Percentiles rank a stretch among this genome's conserved stretches.
Conservation (phyloP, 352 stramenopile species). For the Phytophthora ohioensis region DNA sequence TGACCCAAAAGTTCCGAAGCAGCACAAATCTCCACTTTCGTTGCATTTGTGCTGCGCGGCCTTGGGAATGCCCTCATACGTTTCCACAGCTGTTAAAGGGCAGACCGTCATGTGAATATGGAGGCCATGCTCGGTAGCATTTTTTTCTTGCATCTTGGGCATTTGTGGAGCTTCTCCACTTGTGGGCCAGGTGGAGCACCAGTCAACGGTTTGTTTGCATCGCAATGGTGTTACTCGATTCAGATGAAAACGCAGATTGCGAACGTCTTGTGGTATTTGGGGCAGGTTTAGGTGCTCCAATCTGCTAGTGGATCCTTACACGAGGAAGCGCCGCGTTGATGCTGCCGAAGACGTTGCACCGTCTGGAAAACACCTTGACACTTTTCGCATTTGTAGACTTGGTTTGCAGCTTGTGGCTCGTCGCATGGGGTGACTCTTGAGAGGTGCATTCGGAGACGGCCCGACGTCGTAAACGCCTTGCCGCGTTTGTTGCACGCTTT, state of each 20-base stretch:
- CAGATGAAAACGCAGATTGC: slow-evolving; percentile 17
- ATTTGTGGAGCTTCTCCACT: neutral
- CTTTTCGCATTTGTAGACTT: slow-evolving; percentile 13
- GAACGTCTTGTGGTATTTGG: slow-evolving; percentile 29
- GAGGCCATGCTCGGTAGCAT: slow-evolving; percentile 7
- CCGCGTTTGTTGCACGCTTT: slow-evolving; percentile 16
- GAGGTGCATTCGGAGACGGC: neutral
- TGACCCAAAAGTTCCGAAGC: neutral
- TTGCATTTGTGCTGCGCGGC: neutral
- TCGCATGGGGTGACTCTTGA: slow-evolving; percentile 6
- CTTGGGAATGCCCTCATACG: neutral
- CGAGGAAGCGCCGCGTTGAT: slow-evolving; percentile 1
- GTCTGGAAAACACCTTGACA: slow-evolving; percentile 1
- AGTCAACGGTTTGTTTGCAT: neutral
- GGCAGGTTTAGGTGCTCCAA: slow-evolving; percentile 16
- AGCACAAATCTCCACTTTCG: too few relatives aligned
- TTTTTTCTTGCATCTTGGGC: neutral
- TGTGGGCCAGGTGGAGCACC: too few relatives aligned
- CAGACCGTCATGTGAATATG: slow-evolving; percentile 3
- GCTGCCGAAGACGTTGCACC: neutral
- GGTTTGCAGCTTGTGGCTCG: neutral
- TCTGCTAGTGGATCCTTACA: slow-evolving; percentile 5
- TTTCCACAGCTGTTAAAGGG: neutral
- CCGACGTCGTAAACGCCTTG: slow-evolving; percentile 4
- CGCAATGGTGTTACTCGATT: slow-evolving; percentile 13